Conservation (phyloP, 1,284 basidiomycete species). For the Cutaneotrichosporon sp. region DNA sequence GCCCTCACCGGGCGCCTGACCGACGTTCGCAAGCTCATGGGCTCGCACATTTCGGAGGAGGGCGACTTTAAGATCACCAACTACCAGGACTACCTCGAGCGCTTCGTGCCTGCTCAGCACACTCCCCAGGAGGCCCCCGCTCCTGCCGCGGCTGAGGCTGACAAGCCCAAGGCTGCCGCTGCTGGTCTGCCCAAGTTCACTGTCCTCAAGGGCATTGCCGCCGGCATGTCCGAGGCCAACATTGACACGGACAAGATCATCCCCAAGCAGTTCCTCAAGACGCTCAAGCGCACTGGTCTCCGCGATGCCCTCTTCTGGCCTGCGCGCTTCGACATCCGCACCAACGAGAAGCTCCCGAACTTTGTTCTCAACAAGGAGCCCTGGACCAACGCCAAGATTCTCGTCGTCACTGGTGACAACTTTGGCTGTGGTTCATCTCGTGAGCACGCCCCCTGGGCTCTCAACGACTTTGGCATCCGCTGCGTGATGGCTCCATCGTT, state of each 20-base stretch:
- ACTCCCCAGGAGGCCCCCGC: slow-evolving; percentile 57
- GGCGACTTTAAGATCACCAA: slow-evolving; percentile 66
- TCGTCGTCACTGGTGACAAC: slow-evolving; percentile 86
- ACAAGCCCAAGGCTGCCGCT: slow-evolving; percentile 61
- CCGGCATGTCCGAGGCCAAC: slow-evolving; percentile 86
- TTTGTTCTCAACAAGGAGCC: slow-evolving; percentile 87
- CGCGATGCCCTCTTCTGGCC: slow-evolving; percentile 86
- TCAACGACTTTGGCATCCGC: slow-evolving; percentile 93
- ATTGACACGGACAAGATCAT: slow-evolving; percentile 98
- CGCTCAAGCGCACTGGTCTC: slow-evolving; percentile 86
- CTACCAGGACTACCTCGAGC: slow-evolving; percentile 72
- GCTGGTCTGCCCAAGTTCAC: slow-evolving; percentile 71
- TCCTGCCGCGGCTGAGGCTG: slow-evolving; percentile 58
- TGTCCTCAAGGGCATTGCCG: slow-evolving; percentile 76
- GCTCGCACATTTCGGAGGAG: slow-evolving; percentile 54
- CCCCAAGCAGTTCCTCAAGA: slow-evolving; percentile 94
- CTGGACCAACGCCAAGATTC: slow-evolving; percentile 74
- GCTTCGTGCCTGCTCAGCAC: slow-evolving; percentile 62
- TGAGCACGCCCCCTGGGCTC: slow-evolving; percentile 94
- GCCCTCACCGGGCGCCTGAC: slow-evolving; percentile 84
- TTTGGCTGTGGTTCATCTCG: slow-evolving; percentile 93
- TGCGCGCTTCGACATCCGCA: slow-evolving; percentile 74
- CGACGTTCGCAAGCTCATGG: slow-evolving; percentile 80
- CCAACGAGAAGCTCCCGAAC: slow-evolving; percentile 71
- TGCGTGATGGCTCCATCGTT: slow-evolving; percentile 91